phyloP scores from a whole-genome alignment of 495 filamentous ascomycete species.

The Xylaria sp. region DNA sequence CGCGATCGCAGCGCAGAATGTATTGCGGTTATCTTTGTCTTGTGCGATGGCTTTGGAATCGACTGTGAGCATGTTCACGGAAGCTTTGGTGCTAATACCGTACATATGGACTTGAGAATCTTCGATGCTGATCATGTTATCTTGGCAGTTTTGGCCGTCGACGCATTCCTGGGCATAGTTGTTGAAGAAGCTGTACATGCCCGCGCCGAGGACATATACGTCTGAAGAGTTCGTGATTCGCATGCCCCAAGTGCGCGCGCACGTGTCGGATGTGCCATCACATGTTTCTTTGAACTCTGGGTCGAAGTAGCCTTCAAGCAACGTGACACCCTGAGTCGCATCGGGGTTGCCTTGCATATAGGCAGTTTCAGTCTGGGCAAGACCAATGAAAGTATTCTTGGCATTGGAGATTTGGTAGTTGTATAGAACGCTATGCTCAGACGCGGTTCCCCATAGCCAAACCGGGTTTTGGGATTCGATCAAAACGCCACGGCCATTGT shows the following conservation, averaged over 20 bases:
- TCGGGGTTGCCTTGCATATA: slow-evolving; percentile 91
- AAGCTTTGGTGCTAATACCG: slow-evolving; percentile 85
- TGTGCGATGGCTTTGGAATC: slow-evolving; percentile 62
- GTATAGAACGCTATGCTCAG: slow-evolving; percentile 91
- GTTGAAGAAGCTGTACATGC: slow-evolving; percentile 86
- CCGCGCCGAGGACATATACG: slow-evolving; percentile 76
- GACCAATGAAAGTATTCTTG: slow-evolving; percentile 80
- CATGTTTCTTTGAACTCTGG: slow-evolving; percentile 75
- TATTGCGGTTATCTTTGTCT: slow-evolving; percentile 71
- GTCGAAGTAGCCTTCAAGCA: slow-evolving; percentile 70
- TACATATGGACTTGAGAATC: slow-evolving; percentile 70
- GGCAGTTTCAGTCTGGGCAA: slow-evolving; percentile 91
- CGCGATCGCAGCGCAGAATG: slow-evolving; percentile 79
- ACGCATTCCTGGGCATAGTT: slow-evolving; percentile 86
- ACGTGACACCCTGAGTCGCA: slow-evolving; percentile 69
- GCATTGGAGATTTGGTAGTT: slow-evolving; percentile 84
- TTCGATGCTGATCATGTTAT: slow-evolving; percentile 86
- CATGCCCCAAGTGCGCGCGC: slow-evolving; percentile 85
- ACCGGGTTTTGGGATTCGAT: slow-evolving; percentile 71
- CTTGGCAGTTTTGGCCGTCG: slow-evolving; percentile 76
- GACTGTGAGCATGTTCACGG: slow-evolving; percentile 81
- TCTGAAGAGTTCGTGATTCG: slow-evolving; percentile 74
- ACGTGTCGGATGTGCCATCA: slow-evolving; percentile 64
- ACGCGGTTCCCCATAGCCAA: slow-evolving; percentile 78
- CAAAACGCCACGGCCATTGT: slow-evolving; percentile 86